phyloP scores from a whole-genome alignment of 352 stramenopile species.

The Globisporangium spinosum region DNA sequence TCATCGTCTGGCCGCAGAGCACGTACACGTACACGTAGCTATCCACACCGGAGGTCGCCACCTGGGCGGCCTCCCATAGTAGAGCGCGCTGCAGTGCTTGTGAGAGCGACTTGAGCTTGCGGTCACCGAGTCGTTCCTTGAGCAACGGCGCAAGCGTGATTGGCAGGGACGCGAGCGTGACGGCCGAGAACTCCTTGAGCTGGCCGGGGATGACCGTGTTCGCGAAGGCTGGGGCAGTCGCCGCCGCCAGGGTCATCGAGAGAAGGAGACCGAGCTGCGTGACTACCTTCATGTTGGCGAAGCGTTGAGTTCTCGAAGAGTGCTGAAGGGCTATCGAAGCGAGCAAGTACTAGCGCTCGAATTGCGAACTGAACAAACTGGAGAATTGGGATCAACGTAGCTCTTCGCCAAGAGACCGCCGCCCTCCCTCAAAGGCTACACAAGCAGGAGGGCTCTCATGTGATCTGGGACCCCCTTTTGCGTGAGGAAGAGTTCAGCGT shows the following conservation, averaged over 20 bases:
- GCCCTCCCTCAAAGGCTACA: not conserved
- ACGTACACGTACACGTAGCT: constrained; percentile 26
- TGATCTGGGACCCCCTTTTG: not conserved
- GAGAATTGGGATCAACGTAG: not conserved
- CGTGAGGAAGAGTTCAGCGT: not conserved
- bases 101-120: not conserved
- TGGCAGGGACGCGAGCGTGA: not conserved
- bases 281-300: not conserved
- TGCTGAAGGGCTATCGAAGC: not conserved
- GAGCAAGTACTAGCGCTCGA: not conserved
- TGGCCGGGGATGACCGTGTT: not conserved
- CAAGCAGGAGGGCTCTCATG: not conserved
- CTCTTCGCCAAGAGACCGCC: not conserved
- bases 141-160: not conserved
- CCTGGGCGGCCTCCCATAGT: not conserved
- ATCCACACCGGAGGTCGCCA: not conserved
- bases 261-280: not conserved
- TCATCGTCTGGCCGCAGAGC: constrained; percentile 35
- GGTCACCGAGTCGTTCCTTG: not conserved
- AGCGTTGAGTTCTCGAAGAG: not conserved
- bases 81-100: not conserved
- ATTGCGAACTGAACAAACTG: not conserved
- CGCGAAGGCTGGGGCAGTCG: not conserved
- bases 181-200: not conserved
- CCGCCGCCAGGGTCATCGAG: not conserved